Base-by-base conservation (phyloP, 768 basidiomycete species). In the Auriscalpium vulgare region DNA sequence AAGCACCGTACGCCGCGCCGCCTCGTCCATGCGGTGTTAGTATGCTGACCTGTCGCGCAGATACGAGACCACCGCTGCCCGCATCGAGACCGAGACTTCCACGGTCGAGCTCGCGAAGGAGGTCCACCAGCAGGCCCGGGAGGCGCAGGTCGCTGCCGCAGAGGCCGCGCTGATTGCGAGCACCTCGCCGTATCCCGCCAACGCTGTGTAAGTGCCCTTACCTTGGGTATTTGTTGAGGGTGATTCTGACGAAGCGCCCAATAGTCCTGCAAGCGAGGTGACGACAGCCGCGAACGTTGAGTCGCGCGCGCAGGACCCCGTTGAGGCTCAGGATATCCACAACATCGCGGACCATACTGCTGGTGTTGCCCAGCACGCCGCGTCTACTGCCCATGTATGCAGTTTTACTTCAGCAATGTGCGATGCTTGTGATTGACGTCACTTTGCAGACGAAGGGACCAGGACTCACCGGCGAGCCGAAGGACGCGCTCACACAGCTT, bases 271-370 rank as follows among this genome's bases (percentile, higher is more conserved):
- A 1, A 9, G 54, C 67, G 72, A 19, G 68, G 73, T 60, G 67
- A 84, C 83, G 3, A 78, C 79, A n/a, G 84, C 81, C 10, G 80
- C 77, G 1, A 67, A 74, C 48, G 78, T 80, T 9, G 76, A 77
- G 47, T 69, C 74, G 2, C 68, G 81, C 43, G 80, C 82, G 2
- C 73, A 76, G 8, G 79, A 69, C 47, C 23, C 68, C 17, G 44
- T 59, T 29, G 67, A 73, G 10, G 76, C 79, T 2, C 68, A 67
- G 11, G 66, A 82, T 62, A 72, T 83, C 8, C 76, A 76, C 56
- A 65, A 65, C 51, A 81, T 80, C 56, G 80, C 78, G 0, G 70
- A 74, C 35, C 67, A 73, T 8, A 72, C 71, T 1, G 71, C 77
- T 40, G 68, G 71, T 9, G 82, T 68, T 4, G 84, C 82, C 0